Percentiles rank a stretch among this genome's conserved stretches.
Conservation (phyloP, 768 basidiomycete species). For the Mycena polygramma region DNA sequence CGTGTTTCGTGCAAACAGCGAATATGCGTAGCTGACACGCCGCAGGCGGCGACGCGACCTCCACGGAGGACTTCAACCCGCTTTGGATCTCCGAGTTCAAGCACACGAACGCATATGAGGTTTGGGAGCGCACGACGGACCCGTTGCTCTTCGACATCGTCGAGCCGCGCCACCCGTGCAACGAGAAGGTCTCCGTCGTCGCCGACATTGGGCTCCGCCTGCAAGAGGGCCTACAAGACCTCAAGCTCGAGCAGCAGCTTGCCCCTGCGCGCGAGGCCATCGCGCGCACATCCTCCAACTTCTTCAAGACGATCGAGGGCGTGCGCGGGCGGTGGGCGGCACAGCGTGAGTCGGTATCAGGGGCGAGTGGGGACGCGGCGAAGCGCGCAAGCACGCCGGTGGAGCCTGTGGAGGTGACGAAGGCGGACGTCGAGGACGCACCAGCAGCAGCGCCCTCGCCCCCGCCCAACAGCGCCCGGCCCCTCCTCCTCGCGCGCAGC, state of each 20-base stretch:
- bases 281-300: conserved; percentile 81
- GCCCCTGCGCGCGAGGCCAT: conserved; percentile 94
- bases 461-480: conserved; percentile 25
- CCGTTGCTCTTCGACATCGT: conserved; percentile 94
- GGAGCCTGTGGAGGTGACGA: conserved; percentile 34
- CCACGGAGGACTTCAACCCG: conserved; percentile 86
- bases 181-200: conserved; percentile 89
- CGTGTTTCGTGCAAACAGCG: conserved; percentile 13
- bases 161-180: conserved; percentile 95
- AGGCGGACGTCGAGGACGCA: conserved; percentile 16
- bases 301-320: conserved; percentile 93
- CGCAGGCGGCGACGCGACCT: conserved; percentile 67
- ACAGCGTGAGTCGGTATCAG: conserved; percentile 34
- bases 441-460: not conserved
- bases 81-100: conserved; percentile 92
- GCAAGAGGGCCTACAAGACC: conserved; percentile 93
- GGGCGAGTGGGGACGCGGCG: conserved; percentile 30
- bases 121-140: conserved; percentile 94
- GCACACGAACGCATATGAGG: conserved; percentile 86
- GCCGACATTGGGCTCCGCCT: conserved; percentile 93
- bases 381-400: conserved; percentile 46
- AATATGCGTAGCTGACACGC: conserved; percentile 14
- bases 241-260: conserved; percentile 94
- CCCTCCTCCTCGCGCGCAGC: conserved; percentile 40
- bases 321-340: conserved; percentile 80